phyloP scores from a whole-genome alignment of 1,284 basidiomycete species.

The Boletellus deceptivus region DNA sequence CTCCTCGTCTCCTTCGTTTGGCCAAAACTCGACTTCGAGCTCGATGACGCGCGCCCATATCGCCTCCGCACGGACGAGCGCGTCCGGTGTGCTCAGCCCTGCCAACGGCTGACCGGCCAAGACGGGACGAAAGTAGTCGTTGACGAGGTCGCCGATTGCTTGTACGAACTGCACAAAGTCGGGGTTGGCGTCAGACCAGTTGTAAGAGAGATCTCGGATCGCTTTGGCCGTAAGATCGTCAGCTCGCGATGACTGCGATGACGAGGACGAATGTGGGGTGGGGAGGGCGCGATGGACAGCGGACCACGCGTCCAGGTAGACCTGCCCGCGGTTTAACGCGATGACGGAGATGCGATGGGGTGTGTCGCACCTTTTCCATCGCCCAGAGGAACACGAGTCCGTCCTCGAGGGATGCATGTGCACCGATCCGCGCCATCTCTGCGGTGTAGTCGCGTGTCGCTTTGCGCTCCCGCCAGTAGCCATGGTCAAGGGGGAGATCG shows the following conservation, averaged over 20 bases:
- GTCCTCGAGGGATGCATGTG: slow-evolving; percentile 52
- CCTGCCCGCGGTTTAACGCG: slow-evolving; percentile 23
- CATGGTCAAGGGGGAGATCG: slow-evolving; percentile 40
- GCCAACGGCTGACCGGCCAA: slow-evolving; percentile 10
- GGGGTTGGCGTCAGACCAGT: slow-evolving; percentile 55
- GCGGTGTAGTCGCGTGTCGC: slow-evolving; percentile 67
- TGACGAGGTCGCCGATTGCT: slow-evolving; percentile 51
- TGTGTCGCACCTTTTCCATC: slow-evolving; percentile 56
- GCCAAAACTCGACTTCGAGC: slow-evolving; percentile 64
- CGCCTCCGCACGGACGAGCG: slow-evolving; percentile 41
- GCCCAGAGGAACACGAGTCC: slow-evolving; percentile 73
- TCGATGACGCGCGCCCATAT: slow-evolving; percentile 60
- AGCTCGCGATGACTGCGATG: slow-evolving; percentile 2
- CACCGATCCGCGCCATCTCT: slow-evolving; percentile 58
- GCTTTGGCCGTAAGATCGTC: slow-evolving; percentile 35
- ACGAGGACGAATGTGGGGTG: neutral
- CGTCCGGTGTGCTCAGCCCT: slow-evolving; percentile 7
- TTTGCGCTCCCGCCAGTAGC: slow-evolving; percentile 52
- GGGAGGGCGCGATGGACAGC: slow-evolving; percentile 40
- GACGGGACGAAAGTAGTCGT: slow-evolving; percentile 35
- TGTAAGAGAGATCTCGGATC: slow-evolving; percentile 51
- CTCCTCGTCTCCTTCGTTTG: slow-evolving; percentile 32
- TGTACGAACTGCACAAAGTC: slow-evolving; percentile 65
- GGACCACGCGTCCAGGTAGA: slow-evolving; percentile 68
- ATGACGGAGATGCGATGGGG: no score